Evolutionary conservation across 106 monocot species (phyloP), one percentile per base, ranked within the genome.

Genomic region (Posidonia australis): DNA sequence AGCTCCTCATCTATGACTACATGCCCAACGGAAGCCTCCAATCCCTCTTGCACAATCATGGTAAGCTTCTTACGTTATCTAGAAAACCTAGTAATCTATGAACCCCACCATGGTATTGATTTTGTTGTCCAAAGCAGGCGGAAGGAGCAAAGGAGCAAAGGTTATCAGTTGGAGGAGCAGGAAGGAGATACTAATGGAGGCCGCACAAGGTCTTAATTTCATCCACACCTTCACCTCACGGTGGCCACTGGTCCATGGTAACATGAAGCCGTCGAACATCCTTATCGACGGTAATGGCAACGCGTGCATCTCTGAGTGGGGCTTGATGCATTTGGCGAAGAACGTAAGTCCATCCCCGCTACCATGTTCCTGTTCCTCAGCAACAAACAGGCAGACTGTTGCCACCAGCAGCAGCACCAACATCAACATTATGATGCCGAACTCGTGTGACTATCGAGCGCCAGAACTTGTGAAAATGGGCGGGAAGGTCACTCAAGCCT

Each of bases 231-330:
- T 26, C 28, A 74, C 5, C 41, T 55, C 71, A 30, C 36, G 74
- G 9, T 31, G 55, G 11, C 57, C 64, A 12, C 66, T 78, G 16
- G 74, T 78, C n/a, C 82, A 82, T 43, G 78, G 65, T 0, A 82
- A 71, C 74, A 44, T 82, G 63, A 82, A 71, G 58, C 78, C 78
- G 13, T 74, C 78, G 6, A 82, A 82, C 67, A 63, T 82, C 48
- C 82, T 82, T 70, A 62, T 78, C 18, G 82, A 82, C 66, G 77
- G 54, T 3, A 62, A 70, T 4, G 77, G 74, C 22, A 67, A 62
- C 14, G 78, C 63, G 5, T 59, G 78, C 67, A 31, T 82, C 5
- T 65, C 82, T 1, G 82, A 82, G 32, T 74, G 70, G 60, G 78
- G 82, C 3, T 30, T 82, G 21, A 74, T 71, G 67, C 68, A 24